Base-by-base conservation (phyloP, 2,329 filamentous ascomycete species). In the Cytospora schulzeri region DNA sequence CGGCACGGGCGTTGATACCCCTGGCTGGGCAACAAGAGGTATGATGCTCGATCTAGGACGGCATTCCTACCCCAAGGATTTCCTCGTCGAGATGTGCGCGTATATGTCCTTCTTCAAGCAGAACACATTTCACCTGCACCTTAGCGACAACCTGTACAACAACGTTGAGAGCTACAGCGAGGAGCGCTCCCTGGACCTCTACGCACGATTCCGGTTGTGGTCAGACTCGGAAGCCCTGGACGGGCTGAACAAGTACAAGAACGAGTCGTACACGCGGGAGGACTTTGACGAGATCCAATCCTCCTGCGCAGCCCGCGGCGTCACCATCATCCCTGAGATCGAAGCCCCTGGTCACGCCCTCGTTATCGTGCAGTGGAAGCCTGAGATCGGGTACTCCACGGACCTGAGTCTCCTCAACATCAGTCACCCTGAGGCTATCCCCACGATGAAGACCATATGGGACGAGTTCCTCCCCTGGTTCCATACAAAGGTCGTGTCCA, bases 41-140 rank as follows among this genome's bases (percentile, higher is more conserved):
- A 80, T 78, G 66, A 76, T 82, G 73, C 75, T 87, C 4, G 85
- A 88, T 62, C 79, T 75, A 4, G 85, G 78, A 1, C 78, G 85
- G 3, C 83, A 87, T 69, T 87, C 80, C 71, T 87, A 87, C 68
- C 80, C 84, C 0, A 74, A 78, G 8, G 75, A 79, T 17, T 87
- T 85, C 66, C 69, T 87, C 19, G 76, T 79, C 50, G 84, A 87
- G n/a, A 74, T 87, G 67, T 87, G 85, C 72, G 78, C 80, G 0
- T 87, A 86, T 71, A 81, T 85, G 67, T 86, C 84, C 31, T 87
- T 84, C 70, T 87, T 85, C 75, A 88, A 87, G 69, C 80, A 86
- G 67, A 86, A 85, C 67, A 80, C 80, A 1, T 82, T 87, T 60
- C 85, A 87, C 53, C 72, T 87, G 22, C 85, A 88, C 69, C 76